Conservation (phyloP, 371 early-diverging fungal genomes). For the Batkoa obscura region DNA sequence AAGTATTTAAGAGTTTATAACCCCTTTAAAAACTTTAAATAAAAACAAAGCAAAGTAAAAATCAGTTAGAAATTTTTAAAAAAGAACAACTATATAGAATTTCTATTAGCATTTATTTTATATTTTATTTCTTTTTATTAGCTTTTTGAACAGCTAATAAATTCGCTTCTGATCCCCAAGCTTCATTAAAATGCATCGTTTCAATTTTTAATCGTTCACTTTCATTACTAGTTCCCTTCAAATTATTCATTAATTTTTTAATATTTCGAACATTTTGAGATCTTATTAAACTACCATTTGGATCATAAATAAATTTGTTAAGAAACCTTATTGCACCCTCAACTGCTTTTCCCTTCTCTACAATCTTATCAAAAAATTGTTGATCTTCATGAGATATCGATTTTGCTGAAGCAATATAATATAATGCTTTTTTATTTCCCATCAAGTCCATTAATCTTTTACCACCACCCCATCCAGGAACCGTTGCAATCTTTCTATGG, state of each 20-base stretch:
- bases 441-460: not conserved
- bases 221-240: not conserved
- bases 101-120: not conserved
- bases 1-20: too few species aligned
- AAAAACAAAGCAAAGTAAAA: too few species aligned
- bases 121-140: not conserved
- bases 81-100: too few species aligned
- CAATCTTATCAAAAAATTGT: not conserved
- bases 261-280: not conserved
- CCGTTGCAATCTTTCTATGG: not conserved
- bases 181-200: not conserved
- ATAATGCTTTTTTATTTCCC: not conserved
- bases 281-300: not conserved
- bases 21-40: too few species aligned
- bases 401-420: not conserved
- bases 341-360: not conserved
- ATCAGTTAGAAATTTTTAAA: too few species aligned
- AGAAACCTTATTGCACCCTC: not conserved
- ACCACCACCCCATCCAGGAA: not conserved
- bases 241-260: not conserved
- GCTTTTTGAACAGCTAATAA: not conserved
- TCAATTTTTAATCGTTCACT: not conserved
- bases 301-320: not conserved
- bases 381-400: not conserved
- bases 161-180: not conserved